Conservation (phyloP, 2,329 filamentous ascomycete species). For the Rhexocercosporidium sp. region DNA sequence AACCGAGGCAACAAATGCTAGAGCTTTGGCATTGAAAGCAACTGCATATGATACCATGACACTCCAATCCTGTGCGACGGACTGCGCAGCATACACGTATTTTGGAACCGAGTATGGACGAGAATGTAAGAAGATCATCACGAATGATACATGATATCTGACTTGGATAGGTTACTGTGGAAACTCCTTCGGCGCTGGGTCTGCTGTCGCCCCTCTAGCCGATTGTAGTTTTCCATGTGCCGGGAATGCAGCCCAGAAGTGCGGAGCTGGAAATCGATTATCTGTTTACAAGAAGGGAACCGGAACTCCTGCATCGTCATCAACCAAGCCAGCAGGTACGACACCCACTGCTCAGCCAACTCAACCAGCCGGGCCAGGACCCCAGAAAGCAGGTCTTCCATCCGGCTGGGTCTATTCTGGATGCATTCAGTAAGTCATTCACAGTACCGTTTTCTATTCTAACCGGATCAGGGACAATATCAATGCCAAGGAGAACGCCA, state of each 20-base stretch:
- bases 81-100: slow-evolving; percentile 31
- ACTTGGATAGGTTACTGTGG: slow-evolving; percentile 29
- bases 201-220: slow-evolving; percentile 12
- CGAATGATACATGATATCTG: not conserved
- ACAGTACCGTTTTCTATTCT: slow-evolving; percentile 52
- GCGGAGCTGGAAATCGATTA: slow-evolving; percentile 32
- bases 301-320: slow-evolving; percentile 2
- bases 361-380: slow-evolving; percentile 16
- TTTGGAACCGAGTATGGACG: slow-evolving; percentile 31
- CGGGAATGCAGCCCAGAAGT: slow-evolving; percentile 27
- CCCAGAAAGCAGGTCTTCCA: slow-evolving; percentile 29
- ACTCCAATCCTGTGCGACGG: slow-evolving; percentile 30
- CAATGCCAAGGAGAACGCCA: slow-evolving; percentile 52
- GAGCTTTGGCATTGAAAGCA: slow-evolving; percentile 32
- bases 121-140: slow-evolving; percentile 17
- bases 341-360: slow-evolving; percentile 3
- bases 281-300: slow-evolving; percentile 20
- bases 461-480: slow-evolving; percentile 60
- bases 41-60: slow-evolving; percentile 37
- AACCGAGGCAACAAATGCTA: slow-evolving; percentile 35
- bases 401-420: slow-evolving; percentile 32
- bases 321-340: not conserved
- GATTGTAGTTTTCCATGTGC: slow-evolving; percentile 29
- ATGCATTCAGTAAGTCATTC: slow-evolving; percentile 37
- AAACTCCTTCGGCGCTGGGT: slow-evolving; percentile 23